Conservation (phyloP, 2,329 filamentous ascomycete genomes). For the Pestalotiopsis sp. region DNA sequence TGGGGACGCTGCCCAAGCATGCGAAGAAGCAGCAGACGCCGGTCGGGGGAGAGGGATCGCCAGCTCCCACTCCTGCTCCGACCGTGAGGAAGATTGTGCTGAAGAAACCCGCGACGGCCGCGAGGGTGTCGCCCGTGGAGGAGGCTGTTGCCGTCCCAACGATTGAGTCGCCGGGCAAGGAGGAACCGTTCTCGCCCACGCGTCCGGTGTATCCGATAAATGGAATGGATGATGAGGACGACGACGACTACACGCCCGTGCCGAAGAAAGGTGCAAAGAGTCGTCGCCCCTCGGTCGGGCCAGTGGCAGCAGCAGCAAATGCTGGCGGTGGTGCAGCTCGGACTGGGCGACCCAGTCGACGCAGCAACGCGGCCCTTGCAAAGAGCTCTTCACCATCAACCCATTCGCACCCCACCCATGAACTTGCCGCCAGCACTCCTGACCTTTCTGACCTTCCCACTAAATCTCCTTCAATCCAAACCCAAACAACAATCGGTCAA, state of each 20-base stretch:
- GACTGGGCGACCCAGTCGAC: conserved; percentile 13
- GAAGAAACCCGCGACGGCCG: conserved; percentile 29
- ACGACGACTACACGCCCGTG: conserved; percentile 48
- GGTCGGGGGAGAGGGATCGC: conserved; percentile 30
- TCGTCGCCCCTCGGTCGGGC: conserved; percentile 20
- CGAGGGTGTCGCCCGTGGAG: conserved; percentile 32
- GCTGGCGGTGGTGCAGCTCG: conserved; percentile 14
- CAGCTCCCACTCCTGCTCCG: conserved; percentile 20
- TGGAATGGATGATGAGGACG: conserved; percentile 37
- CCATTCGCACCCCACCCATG: not conserved
- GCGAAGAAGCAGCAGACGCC: conserved; percentile 51
- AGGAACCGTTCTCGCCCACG: conserved; percentile 12
- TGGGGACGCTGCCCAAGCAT: conserved; percentile 73
- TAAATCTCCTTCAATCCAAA: not conserved
- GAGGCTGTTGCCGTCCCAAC: conserved; percentile 7
- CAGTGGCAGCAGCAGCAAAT: conserved; percentile 2
- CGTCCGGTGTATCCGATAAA: conserved; percentile 15
- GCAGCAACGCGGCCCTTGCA: conserved; percentile 15
- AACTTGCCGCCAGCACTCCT: not conserved
- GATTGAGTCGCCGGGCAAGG: not conserved
- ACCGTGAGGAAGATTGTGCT: conserved; percentile 32
- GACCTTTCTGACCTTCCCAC: not conserved
- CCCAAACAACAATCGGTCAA: not conserved
- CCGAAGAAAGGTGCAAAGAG: conserved; percentile 36
- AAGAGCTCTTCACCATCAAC: conserved; percentile 19